Percentiles rank a stretch among this genome's conserved stretches.
Conservation (phyloP, 2,329 filamentous ascomycete genomes). For the Colletotrichum theobromicola region DNA sequence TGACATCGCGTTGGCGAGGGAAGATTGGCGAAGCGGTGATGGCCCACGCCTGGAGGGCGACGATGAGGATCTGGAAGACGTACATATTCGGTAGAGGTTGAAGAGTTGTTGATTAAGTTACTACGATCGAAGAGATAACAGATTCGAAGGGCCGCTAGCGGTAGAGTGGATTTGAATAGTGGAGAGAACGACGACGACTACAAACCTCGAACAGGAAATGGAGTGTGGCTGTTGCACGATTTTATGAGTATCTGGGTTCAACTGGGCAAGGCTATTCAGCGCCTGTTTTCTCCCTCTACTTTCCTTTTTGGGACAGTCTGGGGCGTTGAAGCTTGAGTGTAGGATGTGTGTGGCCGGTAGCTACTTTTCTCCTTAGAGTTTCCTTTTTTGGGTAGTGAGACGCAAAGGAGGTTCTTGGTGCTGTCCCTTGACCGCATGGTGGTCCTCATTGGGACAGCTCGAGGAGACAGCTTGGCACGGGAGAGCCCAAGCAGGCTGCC, state of each 20-base stretch:
- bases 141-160: neutral
- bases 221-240: neutral
- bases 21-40: constrained; percentile 7
- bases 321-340: neutral
- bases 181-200: neutral
- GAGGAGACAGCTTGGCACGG: neutral
- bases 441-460: neutral
- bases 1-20: neutral
- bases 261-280: neutral
- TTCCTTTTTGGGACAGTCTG: neutral
- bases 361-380: constrained; percentile 13
- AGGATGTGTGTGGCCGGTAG: neutral
- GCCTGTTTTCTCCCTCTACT: neutral
- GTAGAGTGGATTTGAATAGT: neutral
- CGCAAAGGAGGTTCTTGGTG: neutral
- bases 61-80: neutral
- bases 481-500: neutral
- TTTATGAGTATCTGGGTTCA: constrained; percentile 3
- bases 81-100: neutral
- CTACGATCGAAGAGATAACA: neutral
- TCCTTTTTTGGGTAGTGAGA: constrained; percentile 13
- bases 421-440: constrained; percentile 2
- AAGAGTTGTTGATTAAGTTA: neutral
- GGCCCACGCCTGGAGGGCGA: constrained; percentile 15
- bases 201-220: neutral